Evolutionary conservation across 768 basidiomycete genomes (phyloP).

Genomic region (Termitomyces titanicus): DNA sequence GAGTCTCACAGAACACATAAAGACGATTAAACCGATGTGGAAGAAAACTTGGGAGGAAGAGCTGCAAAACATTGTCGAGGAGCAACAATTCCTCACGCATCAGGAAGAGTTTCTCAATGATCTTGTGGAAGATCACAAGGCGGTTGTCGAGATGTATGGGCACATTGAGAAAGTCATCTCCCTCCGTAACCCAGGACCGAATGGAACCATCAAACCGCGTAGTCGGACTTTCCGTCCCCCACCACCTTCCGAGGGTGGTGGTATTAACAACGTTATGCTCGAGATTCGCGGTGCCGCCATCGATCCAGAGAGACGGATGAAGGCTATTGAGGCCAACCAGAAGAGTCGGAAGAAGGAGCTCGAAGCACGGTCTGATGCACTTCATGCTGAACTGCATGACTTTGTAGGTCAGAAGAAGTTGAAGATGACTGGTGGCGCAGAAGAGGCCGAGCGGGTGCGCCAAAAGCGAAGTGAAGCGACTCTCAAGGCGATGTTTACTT

Average conservation of each 20-base stretch:
- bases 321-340: constrained; percentile 90
- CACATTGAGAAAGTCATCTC: constrained; percentile 90
- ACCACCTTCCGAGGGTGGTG: constrained; percentile 62
- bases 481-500: constrained; percentile 83
- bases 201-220: constrained; percentile 26
- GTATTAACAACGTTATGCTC: constrained; percentile 77
- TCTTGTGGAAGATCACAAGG: constrained; percentile 88
- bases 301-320: constrained; percentile 81
- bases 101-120: constrained; percentile 91
- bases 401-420: constrained; percentile 88
- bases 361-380: constrained; percentile 70
- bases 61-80: constrained; percentile 93
- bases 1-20: constrained; percentile 79
- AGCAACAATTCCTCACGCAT: constrained; percentile 90
- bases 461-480: constrained; percentile 82
- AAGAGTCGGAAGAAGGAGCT: constrained; percentile 75
- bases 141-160: constrained; percentile 80
- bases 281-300: constrained; percentile 83
- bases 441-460: constrained; percentile 85
- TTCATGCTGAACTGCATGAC: constrained; percentile 77
- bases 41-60: constrained; percentile 99
- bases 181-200: constrained; percentile 48
- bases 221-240: constrained; percentile 56
- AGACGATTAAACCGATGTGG: constrained; percentile 93
- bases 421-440: constrained; percentile 93